phyloP scores from a whole-genome alignment of 495 filamentous ascomycete genomes.

The Penicillium daleae region DNA sequence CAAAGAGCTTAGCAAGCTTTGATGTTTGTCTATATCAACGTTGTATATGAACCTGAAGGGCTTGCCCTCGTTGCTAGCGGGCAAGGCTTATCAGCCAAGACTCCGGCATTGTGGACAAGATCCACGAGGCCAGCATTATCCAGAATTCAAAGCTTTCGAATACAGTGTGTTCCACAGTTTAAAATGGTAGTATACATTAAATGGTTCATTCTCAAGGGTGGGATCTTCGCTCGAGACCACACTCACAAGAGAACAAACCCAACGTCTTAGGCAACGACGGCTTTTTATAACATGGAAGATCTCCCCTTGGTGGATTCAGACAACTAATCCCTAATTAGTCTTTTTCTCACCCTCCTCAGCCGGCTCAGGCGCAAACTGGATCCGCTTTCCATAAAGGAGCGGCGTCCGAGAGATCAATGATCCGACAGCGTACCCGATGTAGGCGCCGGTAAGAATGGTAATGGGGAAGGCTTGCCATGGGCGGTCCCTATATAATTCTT shows the following conservation, averaged over 20 bases:
- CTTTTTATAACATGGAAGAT: neutral
- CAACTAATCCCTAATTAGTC: conserved; percentile 21
- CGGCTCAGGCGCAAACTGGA: conserved; percentile 55
- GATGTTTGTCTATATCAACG: neutral
- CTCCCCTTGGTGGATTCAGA: too few relatives aligned
- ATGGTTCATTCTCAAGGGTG: neutral
- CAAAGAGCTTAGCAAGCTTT: conserved; percentile 27
- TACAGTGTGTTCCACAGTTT: neutral
- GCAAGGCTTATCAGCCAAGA: neutral
- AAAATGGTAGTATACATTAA: conserved; percentile 19
- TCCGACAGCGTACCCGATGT: conserved; percentile 67
- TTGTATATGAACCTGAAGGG: neutral
- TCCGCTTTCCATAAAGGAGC: conserved; percentile 62
- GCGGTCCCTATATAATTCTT: conserved; percentile 60
- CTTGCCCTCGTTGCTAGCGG: neutral
- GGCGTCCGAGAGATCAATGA: conserved; percentile 60
- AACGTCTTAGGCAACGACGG: neutral
- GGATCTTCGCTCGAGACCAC: neutral
- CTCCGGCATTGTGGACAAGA: neutral
- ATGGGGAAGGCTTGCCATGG: conserved; percentile 99
- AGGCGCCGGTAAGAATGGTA: conserved; percentile 77
- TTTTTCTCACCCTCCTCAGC: conserved; percentile 33
- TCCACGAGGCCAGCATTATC: neutral
- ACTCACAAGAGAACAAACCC: neutral
- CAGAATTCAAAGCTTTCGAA: neutral